Percentiles rank a stretch among this genome's conserved stretches.
phyloP scores from a whole-genome alignment of 2,329 filamentous ascomycete genomes.

The Coniochaeta sp. region DNA sequence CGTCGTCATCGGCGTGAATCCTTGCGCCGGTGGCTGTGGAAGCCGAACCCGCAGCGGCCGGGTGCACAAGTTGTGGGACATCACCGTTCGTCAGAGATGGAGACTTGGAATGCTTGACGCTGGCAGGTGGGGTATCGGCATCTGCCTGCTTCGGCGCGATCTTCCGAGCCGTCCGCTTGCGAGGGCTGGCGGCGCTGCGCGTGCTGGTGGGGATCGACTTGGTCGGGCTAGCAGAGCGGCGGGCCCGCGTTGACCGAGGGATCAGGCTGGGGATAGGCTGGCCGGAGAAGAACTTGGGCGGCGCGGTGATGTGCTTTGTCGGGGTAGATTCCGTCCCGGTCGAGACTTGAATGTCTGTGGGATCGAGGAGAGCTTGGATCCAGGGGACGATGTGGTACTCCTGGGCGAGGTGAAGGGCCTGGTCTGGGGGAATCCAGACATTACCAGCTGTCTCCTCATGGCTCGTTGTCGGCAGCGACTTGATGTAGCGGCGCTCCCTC shows the following conservation, averaged over 20 bases:
- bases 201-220: constrained; percentile 32
- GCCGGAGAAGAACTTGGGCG: constrained; percentile 61
- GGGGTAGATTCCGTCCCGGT: constrained; percentile 49
- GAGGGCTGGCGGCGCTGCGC: constrained; percentile 42
- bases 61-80: constrained; percentile 9
- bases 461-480: constrained; percentile 73
- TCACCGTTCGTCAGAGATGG: constrained; percentile 21
- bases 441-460: constrained; percentile 92
- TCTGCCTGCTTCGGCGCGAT: constrained; percentile 31
- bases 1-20: constrained; percentile 19
- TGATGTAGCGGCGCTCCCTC: constrained; percentile 74
- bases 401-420: constrained; percentile 74
- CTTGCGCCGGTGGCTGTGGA: constrained; percentile 16
- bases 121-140: constrained; percentile 12
- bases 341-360: constrained; percentile 66
- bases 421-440: constrained; percentile 83
- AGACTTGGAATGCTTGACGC: constrained; percentile 17
- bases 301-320: constrained; percentile 69
- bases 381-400: constrained; percentile 83
- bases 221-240: constrained; percentile 51
- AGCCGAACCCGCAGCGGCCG: constrained; percentile 2
- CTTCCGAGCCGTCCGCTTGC: constrained; percentile 43
- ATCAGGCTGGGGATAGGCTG: constrained; percentile 27
- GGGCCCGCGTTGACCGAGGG: constrained; percentile 42
- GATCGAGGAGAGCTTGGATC: constrained; percentile 88